Conservation (phyloP, 140 eudicot species). For the Stevia rebaudiana region DNA sequence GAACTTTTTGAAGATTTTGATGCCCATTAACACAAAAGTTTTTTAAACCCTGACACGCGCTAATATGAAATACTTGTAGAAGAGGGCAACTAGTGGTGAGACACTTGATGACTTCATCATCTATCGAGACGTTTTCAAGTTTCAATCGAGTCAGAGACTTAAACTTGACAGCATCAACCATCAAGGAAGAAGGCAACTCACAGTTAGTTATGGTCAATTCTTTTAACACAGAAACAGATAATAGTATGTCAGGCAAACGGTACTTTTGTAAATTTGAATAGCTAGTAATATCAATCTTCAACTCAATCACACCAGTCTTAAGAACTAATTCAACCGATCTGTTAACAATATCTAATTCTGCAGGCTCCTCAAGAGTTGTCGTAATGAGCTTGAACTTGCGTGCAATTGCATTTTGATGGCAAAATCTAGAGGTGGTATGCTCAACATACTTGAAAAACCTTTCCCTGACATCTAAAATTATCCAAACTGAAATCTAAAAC, state of each 20-base stretch:
- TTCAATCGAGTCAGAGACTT: constrained; percentile 7
- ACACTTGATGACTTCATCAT: constrained; percentile 6
- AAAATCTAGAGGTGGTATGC: not conserved
- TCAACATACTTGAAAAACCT: not conserved
- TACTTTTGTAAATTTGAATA: not conserved
- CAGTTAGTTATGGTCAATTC: not conserved
- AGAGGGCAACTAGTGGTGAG: constrained; percentile 4
- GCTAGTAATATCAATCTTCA: not conserved
- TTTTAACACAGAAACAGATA: not conserved
- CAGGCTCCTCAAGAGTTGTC: not conserved
- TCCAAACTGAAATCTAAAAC: not conserved
- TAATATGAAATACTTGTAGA: not conserved
- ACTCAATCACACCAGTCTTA: not conserved
- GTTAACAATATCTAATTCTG: not conserved
- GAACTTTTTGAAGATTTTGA: constrained; percentile 1
- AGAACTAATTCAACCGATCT: constrained; percentile 1
- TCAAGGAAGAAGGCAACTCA: not conserved
- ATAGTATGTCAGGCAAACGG: not conserved
- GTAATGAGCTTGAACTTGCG: not conserved
- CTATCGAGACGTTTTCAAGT: not conserved
- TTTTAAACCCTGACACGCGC: not conserved
- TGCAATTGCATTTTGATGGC: not conserved
- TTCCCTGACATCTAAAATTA: not conserved
- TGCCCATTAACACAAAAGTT: not conserved
- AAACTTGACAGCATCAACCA: not conserved